These are phyloP conservation scores for Backusella tarrabulga DNA, from an alignment of 192 early-diverging fungal genomes.

Conservation along the genomic window DNA sequence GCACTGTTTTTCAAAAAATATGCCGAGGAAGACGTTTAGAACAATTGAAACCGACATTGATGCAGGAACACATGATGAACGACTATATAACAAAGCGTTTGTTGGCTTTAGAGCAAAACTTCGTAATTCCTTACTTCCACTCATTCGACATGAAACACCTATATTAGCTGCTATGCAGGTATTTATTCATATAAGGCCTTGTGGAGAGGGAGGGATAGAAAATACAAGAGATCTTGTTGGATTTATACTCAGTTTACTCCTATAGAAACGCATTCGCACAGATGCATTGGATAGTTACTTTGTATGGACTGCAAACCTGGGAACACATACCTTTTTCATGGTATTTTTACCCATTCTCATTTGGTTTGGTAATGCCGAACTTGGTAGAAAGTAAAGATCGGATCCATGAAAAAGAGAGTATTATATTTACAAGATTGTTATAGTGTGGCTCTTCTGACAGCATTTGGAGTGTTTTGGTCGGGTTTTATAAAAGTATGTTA, in stretches of 20 bases:
- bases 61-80: constrained; percentile 52
- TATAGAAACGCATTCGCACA: constrained; percentile 42
- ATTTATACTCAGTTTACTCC: background rate
- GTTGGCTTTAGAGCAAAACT: constrained; percentile 41
- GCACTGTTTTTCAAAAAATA: background rate
- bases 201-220: background rate
- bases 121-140: constrained; percentile 42
- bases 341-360: constrained; percentile 76
- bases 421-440: background rate
- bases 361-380: constrained; percentile 70
- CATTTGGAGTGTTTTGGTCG: constrained; percentile 57
- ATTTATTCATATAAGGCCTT: background rate
- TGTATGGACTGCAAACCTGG: constrained; percentile 70
- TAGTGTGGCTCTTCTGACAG: constrained; percentile 36
- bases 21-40: constrained; percentile 28
- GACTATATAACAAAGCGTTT: constrained; percentile 50
- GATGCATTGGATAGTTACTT: constrained; percentile 64
- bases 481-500: constrained; percentile 57
- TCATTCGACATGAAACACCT: constrained; percentile 46
- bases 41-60: constrained; percentile 39
- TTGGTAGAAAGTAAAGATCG: constrained; percentile 52
- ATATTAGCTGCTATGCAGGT: constrained; percentile 53
- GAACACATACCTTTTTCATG: constrained; percentile 89
- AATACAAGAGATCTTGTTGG: background rate
- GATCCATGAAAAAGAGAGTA: background rate